A percentile compares a stretch with the other conserved stretches of the same genome.
phyloP scores from a whole-genome alignment of 1,284 basidiomycete species.

The Clitocybe nebularis region DNA sequence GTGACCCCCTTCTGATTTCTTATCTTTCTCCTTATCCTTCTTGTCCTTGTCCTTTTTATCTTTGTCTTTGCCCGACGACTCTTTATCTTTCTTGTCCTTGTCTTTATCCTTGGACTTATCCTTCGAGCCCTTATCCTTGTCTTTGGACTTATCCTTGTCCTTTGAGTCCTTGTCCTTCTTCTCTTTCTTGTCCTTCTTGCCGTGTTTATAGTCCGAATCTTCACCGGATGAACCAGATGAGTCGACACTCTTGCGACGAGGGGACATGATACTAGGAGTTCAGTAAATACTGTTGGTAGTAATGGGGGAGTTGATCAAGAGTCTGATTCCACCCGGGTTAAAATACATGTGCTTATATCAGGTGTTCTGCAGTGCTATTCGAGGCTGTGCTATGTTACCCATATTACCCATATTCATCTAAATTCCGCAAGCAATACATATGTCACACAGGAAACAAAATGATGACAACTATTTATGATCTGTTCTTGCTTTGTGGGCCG shows the following conservation, averaged over 20 bases:
- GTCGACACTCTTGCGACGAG: constrained; percentile 23
- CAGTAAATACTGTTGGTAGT: neutral
- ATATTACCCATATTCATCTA: neutral
- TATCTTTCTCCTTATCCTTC: neutral
- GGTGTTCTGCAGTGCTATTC: neutral
- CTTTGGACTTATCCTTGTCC: neutral
- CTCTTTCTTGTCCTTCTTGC: constrained; percentile 2
- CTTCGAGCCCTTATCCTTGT: neutral
- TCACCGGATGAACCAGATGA: constrained; percentile 23
- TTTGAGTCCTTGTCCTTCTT: constrained; percentile 6
- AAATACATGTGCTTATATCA: neutral
- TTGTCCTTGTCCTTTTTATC: constrained; percentile 3
- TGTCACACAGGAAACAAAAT: no score
- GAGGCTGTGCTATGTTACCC: neutral
- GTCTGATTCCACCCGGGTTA: neutral
- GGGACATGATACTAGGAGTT: neutral
- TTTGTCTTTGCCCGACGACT: neutral
- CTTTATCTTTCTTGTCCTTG: neutral
- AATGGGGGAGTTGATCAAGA: neutral
- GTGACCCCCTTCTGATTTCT: neutral
- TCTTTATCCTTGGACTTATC: neutral
- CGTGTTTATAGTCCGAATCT: constrained; percentile 7
- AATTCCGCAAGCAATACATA: no score
- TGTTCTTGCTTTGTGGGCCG: constrained; percentile 16
- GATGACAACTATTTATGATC: no score